Base-by-base conservation (phyloP, 1,139 yeast species). In the Zygosaccharomyces sapae region DNA sequence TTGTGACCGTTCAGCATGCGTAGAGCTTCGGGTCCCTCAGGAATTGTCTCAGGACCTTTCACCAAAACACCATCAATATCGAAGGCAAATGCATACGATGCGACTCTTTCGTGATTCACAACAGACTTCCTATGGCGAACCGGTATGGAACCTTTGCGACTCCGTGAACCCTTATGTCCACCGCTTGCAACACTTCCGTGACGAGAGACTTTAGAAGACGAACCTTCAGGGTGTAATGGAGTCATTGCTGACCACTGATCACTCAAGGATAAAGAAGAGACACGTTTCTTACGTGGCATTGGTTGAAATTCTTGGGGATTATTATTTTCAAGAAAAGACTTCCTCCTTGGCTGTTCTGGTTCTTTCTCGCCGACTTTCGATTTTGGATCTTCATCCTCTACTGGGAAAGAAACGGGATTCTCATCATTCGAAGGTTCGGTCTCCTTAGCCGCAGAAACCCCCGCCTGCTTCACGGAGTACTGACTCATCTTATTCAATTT, bases 61-160 rank as follows among this genome's bases (percentile, higher is more conserved):
- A 85, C 80, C 42, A 86, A 77, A 38, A 86, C 95, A 41, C 95
- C 95, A 62, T 86, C 95, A 47, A 86, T 86, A 69, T 86, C 95
- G 62, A 86, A 86, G 43, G 94, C 89, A 70, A 86, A 86, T 1
- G 95, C 94, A 63, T 85, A 86, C 9, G 87, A 81, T 3, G 92
- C 92, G 43, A 85, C 81, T 64, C 89, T 73, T 37, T 70, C 77
- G 62, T 83, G 89, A 62, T 82, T 86, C 56, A 83, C 74, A 16
- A 79, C 75, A 2, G 67, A 54, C 27, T 38, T 44, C 40, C 42
- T 47, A 12, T 49, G 49, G 24, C 50, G 43, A 29, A 46, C 39
- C 3, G 39, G 47, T 6, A 48, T 33, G 3, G 51, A 48, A 18
- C 40, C 41, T 46, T 41, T 48, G 43, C 54, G 42, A 33, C 41